Evolutionary conservation across 164 flowering plant genomes (phyloP), one percentile per base, ranked within the genome.

Genomic region (Kalanchoe fedtschenkoi): DNA sequence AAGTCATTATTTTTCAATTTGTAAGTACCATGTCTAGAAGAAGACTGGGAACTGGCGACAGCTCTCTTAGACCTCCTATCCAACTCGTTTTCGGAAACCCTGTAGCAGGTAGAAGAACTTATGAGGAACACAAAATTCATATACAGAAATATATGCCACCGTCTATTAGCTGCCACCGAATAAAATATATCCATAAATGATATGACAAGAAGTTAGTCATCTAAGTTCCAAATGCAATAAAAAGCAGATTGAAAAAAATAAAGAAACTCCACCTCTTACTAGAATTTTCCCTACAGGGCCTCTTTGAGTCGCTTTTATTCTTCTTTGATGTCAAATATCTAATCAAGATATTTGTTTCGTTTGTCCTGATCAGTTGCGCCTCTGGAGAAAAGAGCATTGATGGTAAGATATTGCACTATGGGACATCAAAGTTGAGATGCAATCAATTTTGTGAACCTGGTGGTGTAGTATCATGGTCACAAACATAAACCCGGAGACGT

Each of bases 321-420:
- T 83, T 86, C 68, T 80, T 83, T 29, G 84, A 72, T 32, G 75
- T 75, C 34, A 93, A 93, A 58, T 96, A 81, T 71, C 98, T 82
- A 58, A 93, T 88, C 75, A 93, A 60, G 77, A 93, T 93, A 81
- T 93, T 93, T 21, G 72, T 78, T 65, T 81, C 88, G 76, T 93
- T 78, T 41, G 98, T 93, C 77, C 72, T 80, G 68, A 93, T 86
- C 56, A 74, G 39, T 75, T 93, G 97, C n/a, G 69, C 79, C 64
- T 74, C 98, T 89, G 85, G 53, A 74, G 63, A 11, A 75, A 35
- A 37, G 57, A 14, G 38, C 29, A 30, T 4, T 24, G 14, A 35
- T 34, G 42, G 58, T 62, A 34, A 58, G 29, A 33, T 34, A 58
- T 9, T n/a, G 34, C 28, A 19, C 0, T n/a, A n/a, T 35, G 6